Conservation (phyloP, 2,329 filamentous ascomycete species). For the Rutstroemia sydowiana region DNA sequence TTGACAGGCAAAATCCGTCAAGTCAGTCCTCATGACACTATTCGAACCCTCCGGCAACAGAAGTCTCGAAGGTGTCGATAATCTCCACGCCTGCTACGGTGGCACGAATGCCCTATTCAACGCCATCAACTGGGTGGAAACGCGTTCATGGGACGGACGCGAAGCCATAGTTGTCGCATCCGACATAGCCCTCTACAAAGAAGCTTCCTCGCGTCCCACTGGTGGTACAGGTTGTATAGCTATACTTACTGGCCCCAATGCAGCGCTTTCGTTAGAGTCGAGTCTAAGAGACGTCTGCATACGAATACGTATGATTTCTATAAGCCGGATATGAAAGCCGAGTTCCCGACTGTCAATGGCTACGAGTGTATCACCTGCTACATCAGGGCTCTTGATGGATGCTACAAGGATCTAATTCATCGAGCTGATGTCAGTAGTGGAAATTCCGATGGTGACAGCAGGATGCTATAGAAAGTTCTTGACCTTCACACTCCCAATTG, state of each 20-base stretch:
- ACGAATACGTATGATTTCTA: slow-evolving; percentile 4
- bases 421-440: neutral
- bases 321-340: neutral
- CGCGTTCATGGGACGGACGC: slow-evolving; percentile 71
- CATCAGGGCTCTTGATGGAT: neutral
- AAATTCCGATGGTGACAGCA: too few relatives aligned
- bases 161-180: slow-evolving; percentile 1
- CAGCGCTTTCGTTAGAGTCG: neutral
- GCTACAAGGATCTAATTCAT: neutral
- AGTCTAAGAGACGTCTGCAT: neutral
- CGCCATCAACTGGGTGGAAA: slow-evolving; percentile 78
- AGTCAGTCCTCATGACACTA: slow-evolving; percentile 80
- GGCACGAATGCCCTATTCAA: slow-evolving; percentile 82
- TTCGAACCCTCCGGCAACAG: slow-evolving; percentile 64
- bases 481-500: slow-evolving; percentile 1
- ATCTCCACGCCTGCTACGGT: slow-evolving; percentile 78
- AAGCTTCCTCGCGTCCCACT: neutral
- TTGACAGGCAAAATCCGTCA: slow-evolving; percentile 88
- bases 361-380: neutral
- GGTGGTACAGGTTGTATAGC: neutral
- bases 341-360: slow-evolving; percentile 2
- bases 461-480: too few relatives aligned
- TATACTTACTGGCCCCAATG: slow-evolving; percentile 5
- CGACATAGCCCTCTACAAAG: slow-evolving; percentile 1
- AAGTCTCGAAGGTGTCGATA: slow-evolving; percentile 78